Base-by-base conservation (phyloP, 176 grass and related monocot species). In the Eremochloa ophiuroides region DNA sequence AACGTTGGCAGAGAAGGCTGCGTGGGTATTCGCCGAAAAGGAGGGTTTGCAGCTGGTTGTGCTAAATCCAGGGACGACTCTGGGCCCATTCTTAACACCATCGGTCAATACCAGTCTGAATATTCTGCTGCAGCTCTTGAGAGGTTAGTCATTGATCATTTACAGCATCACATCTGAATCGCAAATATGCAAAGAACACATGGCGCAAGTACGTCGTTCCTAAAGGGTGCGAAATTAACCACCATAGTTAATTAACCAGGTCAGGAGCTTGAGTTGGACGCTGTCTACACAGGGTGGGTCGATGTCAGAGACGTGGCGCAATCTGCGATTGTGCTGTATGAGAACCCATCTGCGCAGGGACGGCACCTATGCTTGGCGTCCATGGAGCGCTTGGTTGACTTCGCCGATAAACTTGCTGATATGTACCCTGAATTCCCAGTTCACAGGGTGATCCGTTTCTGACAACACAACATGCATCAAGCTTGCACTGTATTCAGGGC, bases 1-100 rank as follows among this genome's bases (percentile, higher is more conserved):
- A 59, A 94, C 83, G 12, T 37, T 91, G 38, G 89, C 89, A 5
- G 92, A 94, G 88, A 87, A 71, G 66, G 86, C 80, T 2, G 86
- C 89, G 20, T 91, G 92, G 89, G 62, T 83, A 6, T 94, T 91
- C 42, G 86, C 84, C 28, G 73, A 13, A 11, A 69, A 39, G 43
- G 89, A 91, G 29, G 84, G 77, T 7, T 28, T 94, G 68, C 76
- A 89, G 74, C 27, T 91, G 28, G 84, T 89, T 3, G 85, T 84
- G 68, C 85, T 91, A 8, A 89, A 88, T 76, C 89, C 92, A 3
- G 77, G 76, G 29, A 42, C 87, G 15, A 89, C 89, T 25, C 8
- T 91, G 4, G 89, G 92, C 18, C 86, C 89, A 25, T 61, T 68
- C 5, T 43, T 91, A 15, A 72, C 65, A 3, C 92, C 92, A 5